Evolutionary conservation across 2,329 filamentous ascomycete species (phyloP).

Genomic region (Massarina eburnea): DNA sequence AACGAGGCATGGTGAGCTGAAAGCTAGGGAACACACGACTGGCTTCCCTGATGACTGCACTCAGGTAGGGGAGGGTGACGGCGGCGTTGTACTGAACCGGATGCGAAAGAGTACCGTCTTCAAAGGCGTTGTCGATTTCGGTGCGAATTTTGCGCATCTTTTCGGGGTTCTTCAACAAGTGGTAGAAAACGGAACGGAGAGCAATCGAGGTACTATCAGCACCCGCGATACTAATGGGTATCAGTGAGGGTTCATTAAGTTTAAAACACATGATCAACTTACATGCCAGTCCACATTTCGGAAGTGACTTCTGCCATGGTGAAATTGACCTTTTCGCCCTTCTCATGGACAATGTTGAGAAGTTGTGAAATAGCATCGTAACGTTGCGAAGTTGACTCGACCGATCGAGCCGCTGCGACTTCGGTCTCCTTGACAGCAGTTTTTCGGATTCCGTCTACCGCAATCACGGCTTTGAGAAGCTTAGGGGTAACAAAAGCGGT

Average conservation of each 20-base stretch:
- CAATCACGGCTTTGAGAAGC: conserved; percentile 22
- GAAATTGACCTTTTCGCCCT: conserved; percentile 38
- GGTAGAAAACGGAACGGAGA: conserved; percentile 41
- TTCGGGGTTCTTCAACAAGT: conserved; percentile 37
- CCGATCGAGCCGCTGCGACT: conserved; percentile 8
- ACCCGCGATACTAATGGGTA: conserved; percentile 30
- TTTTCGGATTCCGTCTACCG: conserved; percentile 13
- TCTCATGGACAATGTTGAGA: conserved; percentile 29
- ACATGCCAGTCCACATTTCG: conserved; percentile 31
- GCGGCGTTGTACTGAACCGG: conserved; percentile 16
- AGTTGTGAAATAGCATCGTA: conserved; percentile 35
- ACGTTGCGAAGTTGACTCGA: conserved; percentile 9
- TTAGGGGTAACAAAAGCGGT: conserved; percentile 13
- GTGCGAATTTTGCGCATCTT: conserved; percentile 7
- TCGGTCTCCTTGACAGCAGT: conserved; percentile 12
- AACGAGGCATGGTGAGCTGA: conserved; percentile 16
- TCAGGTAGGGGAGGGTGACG: conserved; percentile 41
- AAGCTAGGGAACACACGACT: conserved; percentile 44
- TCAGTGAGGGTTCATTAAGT: not conserved
- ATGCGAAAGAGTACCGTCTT: conserved; percentile 6
- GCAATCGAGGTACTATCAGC: conserved; percentile 40
- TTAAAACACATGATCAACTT: conserved; percentile 12
- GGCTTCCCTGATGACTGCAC: conserved; percentile 49
- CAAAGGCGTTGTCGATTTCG: conserved; percentile 20
- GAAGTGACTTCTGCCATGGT: conserved; percentile 25